Evolutionary conservation across 163 green algal genomes (phyloP), one percentile per base, ranked within the genome.

Genomic region (Coccomyxa subellipsoidea): DNA sequence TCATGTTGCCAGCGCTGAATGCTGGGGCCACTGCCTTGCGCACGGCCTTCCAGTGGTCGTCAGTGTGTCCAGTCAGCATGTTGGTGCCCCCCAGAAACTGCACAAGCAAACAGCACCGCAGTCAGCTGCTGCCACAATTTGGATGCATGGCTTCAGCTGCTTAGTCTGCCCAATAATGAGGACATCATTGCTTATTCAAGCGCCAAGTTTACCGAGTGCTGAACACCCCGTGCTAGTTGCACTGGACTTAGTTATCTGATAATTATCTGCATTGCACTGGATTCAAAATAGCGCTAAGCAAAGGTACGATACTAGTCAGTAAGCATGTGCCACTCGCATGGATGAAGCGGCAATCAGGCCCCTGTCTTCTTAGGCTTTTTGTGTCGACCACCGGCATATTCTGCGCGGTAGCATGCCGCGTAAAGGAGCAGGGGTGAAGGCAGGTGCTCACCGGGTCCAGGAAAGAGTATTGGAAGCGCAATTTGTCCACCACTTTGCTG

Each of bases 1-100:
- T 85, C 25, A 92, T 86, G 81, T 91, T 89, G 18, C 70, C 78
- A 8, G 83, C 83, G 71, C 78, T 89, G 81, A 93, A 90, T 10
- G 89, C 87, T 2, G 90, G 86, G 25, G 89, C 88, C 25, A 88
- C 78, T 31, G 85, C 86, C 76, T 88, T 89, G 38, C 89, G 83
- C 7, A 92, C 84, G 21, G 81, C 37, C 35, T 83, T 84, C 86
- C 88, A 93, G 54, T 87, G 84, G 0, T 80, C 71, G 29, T 86
- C 79, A 0, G 69, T 83, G 31, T 86, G 83, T 27, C 75, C 80
- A 8, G 82, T 84, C 2, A 89, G 83, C 29, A 93, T 53, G 32
- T 72, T 83, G 29, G 66, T 23, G n/a, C 79, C 79, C 0, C 38
- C 38, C 12, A 78, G 69, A 7, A 82, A 69, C 90, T 89, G 75